These are phyloP conservation scores for Aspergillus mulundensis DNA, from an alignment of 495 filamentous ascomycete species.

Conservation along the genomic window DNA sequence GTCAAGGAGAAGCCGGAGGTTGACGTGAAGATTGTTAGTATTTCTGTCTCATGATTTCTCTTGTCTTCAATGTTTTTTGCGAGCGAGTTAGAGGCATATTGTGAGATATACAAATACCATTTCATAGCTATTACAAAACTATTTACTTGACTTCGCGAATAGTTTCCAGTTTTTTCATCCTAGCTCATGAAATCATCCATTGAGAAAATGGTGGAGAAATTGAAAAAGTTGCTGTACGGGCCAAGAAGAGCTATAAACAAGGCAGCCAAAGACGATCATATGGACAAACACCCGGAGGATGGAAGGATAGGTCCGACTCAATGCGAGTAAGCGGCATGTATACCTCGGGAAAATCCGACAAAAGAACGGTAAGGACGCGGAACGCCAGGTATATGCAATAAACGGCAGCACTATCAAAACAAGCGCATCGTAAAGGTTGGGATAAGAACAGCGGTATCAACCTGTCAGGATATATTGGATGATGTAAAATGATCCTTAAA, in stretches of 20 bases:
- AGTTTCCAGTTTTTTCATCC: background rate
- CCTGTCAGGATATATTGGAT: too few relatives aligned
- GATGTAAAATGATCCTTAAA: too few relatives aligned
- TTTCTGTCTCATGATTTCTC: constrained; percentile 37
- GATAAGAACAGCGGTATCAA: too few relatives aligned
- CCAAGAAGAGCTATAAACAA: background rate
- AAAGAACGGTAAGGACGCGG: constrained; percentile 9
- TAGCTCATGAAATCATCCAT: background rate
- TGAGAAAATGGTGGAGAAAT: background rate
- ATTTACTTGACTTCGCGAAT: background rate
- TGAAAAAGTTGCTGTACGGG: constrained; percentile 2
- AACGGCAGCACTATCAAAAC: background rate
- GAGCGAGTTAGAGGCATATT: background rate
- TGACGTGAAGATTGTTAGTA: constrained; percentile 95
- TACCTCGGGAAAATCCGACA: background rate
- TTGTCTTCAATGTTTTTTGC: background rate
- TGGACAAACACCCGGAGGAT: constrained; percentile 10
- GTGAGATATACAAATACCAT: background rate
- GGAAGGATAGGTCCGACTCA: background rate
- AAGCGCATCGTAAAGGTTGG: background rate
- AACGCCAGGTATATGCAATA: constrained; percentile 29
- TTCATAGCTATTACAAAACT: background rate
- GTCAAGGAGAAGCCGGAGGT: constrained; percentile 95
- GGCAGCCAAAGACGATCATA: constrained; percentile 11
- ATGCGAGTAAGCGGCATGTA: constrained; percentile 3